phyloP scores from a whole-genome alignment of 441 rosid species.

The Lepidium campestre region DNA sequence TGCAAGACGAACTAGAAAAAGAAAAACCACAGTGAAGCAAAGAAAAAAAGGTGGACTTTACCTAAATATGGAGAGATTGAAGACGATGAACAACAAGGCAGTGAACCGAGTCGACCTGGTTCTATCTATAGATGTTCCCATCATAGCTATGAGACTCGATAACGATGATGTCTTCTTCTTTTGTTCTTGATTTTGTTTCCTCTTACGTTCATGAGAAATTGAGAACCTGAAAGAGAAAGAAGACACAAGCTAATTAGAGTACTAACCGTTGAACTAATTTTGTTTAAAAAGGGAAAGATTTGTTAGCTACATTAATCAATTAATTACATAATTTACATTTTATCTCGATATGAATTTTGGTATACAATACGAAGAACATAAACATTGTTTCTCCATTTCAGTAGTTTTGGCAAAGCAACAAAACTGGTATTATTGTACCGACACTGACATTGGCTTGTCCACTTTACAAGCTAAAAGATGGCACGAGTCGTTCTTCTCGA shows the following conservation, averaged over 20 bases:
- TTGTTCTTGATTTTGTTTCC: not conserved
- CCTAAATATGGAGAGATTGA: slow-evolving; percentile 20
- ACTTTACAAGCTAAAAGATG: too few relatives aligned
- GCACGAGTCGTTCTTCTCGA: too few relatives aligned
- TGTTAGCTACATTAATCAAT: too few relatives aligned
- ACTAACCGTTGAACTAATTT: not conserved
- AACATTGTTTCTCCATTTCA: too few relatives aligned
- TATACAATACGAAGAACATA: too few relatives aligned
- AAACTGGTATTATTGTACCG: too few relatives aligned
- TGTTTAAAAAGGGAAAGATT: not conserved
- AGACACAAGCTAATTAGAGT: not conserved
- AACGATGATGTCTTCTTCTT: not conserved
- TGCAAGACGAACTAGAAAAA: not conserved
- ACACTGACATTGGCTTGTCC: too few relatives aligned
- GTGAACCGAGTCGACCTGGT: slow-evolving; percentile 17
- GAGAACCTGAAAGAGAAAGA: not conserved
- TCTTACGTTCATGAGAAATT: slow-evolving; percentile 1
- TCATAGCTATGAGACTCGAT: slow-evolving; percentile 13
- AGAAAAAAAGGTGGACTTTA: not conserved
- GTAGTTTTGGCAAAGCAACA: too few relatives aligned
- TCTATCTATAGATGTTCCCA: not conserved
- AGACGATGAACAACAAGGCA: slow-evolving; percentile 1
- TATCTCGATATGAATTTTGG: too few relatives aligned
- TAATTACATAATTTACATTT: too few relatives aligned
- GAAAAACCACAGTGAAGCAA: not conserved